Base-by-base conservation (phyloP, 495 filamentous ascomycete species). In the Clavariopsis aquatica region DNA sequence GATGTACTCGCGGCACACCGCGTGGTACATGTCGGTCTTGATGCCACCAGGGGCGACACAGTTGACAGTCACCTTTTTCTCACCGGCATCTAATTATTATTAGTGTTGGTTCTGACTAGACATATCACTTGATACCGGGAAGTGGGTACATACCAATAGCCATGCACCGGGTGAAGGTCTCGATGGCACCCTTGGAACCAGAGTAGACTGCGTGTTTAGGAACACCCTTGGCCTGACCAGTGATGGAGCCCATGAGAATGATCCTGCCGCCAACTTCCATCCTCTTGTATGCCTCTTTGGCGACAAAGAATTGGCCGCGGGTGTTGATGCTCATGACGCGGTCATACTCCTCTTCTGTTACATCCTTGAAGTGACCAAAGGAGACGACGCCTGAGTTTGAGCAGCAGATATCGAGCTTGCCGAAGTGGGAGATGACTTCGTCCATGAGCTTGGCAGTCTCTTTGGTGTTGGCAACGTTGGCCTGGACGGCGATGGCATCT, bases 1-100 rank as follows among this genome's bases (percentile, higher is more conserved):
- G 60, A 87, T 87, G 77, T 87, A 88, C 76, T 85, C 84, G 57
- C 81, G 78, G 74, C 81, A 84, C 57, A 85, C 84, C 69, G 79
- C 79, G 70, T 86, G 80, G 78, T 85, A 88, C 85, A 88, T 88
- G 71, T 88, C 85, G 55, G 83, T 85, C 79, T 87, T 85, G 76
- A 88, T 83, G 55, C 85, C 85, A 49, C 85, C 85, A 47, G 85
- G 85, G 3, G 85, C 85, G 49, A 88, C 79, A 68, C 80, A 82
- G 74, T 88, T 88, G 76, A 85, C 84, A 17, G 85, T 87, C 65
- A 87, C 84, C 68, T 81, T 78, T 71, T 78, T 82, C 63, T 78
- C 75, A 62, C 74, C 76, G 59, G 67, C 70, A 71, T 78, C 76
- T 73, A 31, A 9, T 4, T 26, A 10, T 20, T 36, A 56, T 72